Evolutionary conservation across 768 basidiomycete genomes (phyloP).

Genomic region (Hortiboletus campestris): DNA sequence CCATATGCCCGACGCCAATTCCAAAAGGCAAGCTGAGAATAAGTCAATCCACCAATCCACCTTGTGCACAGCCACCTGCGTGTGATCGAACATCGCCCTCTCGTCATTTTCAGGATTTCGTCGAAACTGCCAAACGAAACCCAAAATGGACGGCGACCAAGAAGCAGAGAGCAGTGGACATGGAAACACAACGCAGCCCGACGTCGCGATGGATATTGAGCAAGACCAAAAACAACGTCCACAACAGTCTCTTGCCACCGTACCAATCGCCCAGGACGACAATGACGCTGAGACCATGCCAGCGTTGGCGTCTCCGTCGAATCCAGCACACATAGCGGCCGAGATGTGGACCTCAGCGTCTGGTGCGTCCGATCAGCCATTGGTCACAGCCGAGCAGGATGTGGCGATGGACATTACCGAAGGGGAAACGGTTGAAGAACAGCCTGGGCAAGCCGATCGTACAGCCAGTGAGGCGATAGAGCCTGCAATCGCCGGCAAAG

Average conservation of each 20-base stretch:
- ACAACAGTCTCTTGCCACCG: not conserved
- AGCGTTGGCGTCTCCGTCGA: not conserved
- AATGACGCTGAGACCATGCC: not conserved
- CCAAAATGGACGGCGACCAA: conserved; percentile 25
- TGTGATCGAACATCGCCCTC: conserved; percentile 24
- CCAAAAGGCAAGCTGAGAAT: conserved; percentile 13
- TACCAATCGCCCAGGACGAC: conserved; percentile 1
- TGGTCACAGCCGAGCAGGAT: conserved; percentile 22
- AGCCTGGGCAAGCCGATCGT: conserved; percentile 9
- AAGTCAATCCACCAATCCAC: not conserved
- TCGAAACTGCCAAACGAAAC: conserved; percentile 9
- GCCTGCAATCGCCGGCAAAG: not conserved
- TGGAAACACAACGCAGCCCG: not conserved
- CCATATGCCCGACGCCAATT: conserved; percentile 34
- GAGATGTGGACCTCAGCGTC: not conserved
- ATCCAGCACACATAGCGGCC: conserved; percentile 10
- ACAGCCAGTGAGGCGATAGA: not conserved
- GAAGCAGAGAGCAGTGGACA: conserved; percentile 2
- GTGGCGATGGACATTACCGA: conserved; percentile 25
- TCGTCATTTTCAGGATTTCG: conserved; percentile 29
- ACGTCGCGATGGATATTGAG: conserved; percentile 26
- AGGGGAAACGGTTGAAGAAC: conserved; percentile 15
- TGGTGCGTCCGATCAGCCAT: conserved; percentile 23
- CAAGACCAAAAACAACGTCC: conserved; percentile 7
- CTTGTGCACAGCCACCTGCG: conserved; percentile 21